Conservation (phyloP, 2,329 filamentous ascomycete genomes). For the Juglanconis sp. region DNA sequence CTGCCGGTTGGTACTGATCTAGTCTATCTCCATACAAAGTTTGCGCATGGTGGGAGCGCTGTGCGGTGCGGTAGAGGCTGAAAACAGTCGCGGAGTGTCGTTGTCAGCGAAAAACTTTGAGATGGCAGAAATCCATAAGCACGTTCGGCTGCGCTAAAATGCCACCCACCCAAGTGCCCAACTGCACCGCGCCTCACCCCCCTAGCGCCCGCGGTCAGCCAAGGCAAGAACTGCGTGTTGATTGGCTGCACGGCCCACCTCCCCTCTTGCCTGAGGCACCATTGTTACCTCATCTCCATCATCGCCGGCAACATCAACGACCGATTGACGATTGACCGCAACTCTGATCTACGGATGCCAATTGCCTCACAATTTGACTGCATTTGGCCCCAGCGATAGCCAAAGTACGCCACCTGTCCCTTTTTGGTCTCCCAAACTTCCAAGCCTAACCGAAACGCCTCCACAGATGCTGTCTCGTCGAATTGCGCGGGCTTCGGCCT, state of each 20-base stretch:
- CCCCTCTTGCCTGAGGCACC: slow-evolving; percentile 13
- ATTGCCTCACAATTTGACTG: slow-evolving; percentile 26
- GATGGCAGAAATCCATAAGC: slow-evolving; percentile 34
- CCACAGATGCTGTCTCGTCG: slow-evolving; percentile 60
- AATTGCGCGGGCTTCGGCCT: slow-evolving; percentile 49
- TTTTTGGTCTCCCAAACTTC: neutral
- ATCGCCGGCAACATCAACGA: slow-evolving; percentile 3
- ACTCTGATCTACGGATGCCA: slow-evolving; percentile 19
- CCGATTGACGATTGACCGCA: slow-evolving; percentile 8
- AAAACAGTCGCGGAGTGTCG: slow-evolving; percentile 39
- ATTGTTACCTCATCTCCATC: slow-evolving; percentile 3
- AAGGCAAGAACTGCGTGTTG: neutral
- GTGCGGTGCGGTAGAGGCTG: slow-evolving; percentile 43
- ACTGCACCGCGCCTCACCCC: neutral
- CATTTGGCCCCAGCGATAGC: slow-evolving; percentile 32
- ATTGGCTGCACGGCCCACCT: neutral
- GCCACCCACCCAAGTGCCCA: neutral
- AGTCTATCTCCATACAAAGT: slow-evolving; percentile 45
- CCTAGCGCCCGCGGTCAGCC: too few relatives aligned
- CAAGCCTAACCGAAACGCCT: neutral
- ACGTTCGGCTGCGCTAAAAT: slow-evolving; percentile 22
- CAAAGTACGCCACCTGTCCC: slow-evolving; percentile 29
- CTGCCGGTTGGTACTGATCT: slow-evolving; percentile 47
- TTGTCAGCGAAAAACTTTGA: slow-evolving; percentile 50
- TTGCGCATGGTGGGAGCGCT: slow-evolving; percentile 53